phyloP scores from a whole-genome alignment of 805 yeast species.

The Yamadazyma paraphyllophila region DNA sequence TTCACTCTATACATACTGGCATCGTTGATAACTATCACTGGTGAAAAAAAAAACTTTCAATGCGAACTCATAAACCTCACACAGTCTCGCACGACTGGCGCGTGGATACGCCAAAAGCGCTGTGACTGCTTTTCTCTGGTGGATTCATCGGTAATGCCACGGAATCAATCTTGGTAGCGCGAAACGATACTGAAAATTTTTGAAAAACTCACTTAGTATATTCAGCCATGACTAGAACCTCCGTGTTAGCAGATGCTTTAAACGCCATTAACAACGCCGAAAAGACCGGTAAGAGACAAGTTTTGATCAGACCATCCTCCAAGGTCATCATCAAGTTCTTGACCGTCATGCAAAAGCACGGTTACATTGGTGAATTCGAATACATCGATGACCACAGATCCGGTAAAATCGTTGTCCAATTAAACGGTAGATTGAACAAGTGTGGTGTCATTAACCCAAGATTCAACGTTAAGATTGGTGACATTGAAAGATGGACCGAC shows the following conservation, averaged over 20 bases:
- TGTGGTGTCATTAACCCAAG: constrained; percentile 99
- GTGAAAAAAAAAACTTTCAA: constrained; percentile 6
- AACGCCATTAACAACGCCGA: constrained; percentile 99
- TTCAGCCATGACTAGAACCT: constrained; percentile 82
- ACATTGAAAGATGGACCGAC: constrained; percentile 97
- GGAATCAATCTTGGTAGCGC: not conserved
- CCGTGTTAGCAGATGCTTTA: constrained; percentile 98
- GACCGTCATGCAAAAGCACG: constrained; percentile 96
- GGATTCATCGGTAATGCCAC: constrained; percentile 2
- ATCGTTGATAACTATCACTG: constrained; percentile 8
- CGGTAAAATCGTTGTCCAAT: constrained; percentile 94
- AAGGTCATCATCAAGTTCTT: constrained; percentile 97
- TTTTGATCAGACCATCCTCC: constrained; percentile 95
- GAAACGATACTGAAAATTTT: not conserved
- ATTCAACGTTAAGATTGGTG: constrained; percentile 93
- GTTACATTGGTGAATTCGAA: constrained; percentile 98
- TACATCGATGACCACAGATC: constrained; percentile 99
- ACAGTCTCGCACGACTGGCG: not conserved
- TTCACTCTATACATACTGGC: constrained; percentile 11
- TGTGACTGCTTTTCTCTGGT: constrained; percentile 9
- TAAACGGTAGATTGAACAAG: constrained; percentile 98
- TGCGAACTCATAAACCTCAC: not conserved
- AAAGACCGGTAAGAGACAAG: constrained; percentile 99
- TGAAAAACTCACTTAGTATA: constrained; percentile 1
- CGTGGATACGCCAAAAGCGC: no score